Base-by-base conservation (phyloP, 1,139 yeast species). In the Scheffersomyces parashehatae region DNA sequence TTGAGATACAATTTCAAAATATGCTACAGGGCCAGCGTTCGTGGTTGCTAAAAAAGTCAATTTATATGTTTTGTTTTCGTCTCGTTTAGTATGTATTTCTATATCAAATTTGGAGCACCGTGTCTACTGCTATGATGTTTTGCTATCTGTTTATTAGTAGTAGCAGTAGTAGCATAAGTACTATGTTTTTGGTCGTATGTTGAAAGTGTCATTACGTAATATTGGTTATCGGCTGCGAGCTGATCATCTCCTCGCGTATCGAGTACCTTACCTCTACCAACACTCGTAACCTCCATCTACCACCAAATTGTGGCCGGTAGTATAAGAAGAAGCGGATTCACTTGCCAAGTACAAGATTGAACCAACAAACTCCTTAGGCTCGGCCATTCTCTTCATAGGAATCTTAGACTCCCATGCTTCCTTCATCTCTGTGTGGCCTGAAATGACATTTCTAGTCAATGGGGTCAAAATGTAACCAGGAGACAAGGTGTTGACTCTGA, bases 331-430 rank as follows among this genome's bases (percentile, higher is more conserved):
- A 6, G 78, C 78, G 38, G 70, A 41, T 14, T 70, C 74, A 42
- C 72, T 66, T n/a, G 77, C 77, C 64, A 74, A 70, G 64, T 73
- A 73, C 50, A 74, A 67, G 43, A 73, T 64, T 30, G 74, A 64
- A 32, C 79, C 78, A 36, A 73, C 76, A 52, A 73, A 73, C 53
- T 74, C 79, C 59, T 73, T 73, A 50, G 78, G 78, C 51, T 73
- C 78, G 39, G 79, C 78, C 79, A 73, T 74, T 63, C 79, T 68
- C 60, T 70, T 68, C 73, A 71, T 68, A 42, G 79, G 79, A 49
- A 73, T 68, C 62, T 69, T 73, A 37, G 67, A 57, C 55, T 73
- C 79, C 79, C 79, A 73, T 30, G 70, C 67, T 28, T 72, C 75
- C 60, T 73, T 73, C 76, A 74, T 68, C 46, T 73, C 79, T 28